Base-by-base conservation (phyloP, 768 basidiomycete genomes). In the Neoboletus magnificus region DNA sequence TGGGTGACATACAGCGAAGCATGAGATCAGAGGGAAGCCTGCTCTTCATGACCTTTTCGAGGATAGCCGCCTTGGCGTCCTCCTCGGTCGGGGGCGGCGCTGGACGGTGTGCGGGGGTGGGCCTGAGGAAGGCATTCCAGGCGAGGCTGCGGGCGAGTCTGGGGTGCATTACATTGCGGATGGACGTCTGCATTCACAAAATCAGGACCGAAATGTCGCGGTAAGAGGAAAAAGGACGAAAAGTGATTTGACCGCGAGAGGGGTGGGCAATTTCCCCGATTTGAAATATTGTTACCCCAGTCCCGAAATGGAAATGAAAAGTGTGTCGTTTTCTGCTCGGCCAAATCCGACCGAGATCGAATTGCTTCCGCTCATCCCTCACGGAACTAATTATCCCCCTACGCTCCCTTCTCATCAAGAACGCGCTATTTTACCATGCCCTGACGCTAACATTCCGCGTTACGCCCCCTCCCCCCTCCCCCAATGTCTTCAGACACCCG, bases 1-100 rank as follows among this genome's bases (percentile, higher is more conserved):
- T 51, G 52, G 59, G 49, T 41, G 50, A 82, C 91, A 76, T 68
- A 94, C 94, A 96, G 63, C 93, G 84, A 56, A 97, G 76, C 84
- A 91, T 90, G 58, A 95, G 84, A 64, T 96, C 93, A 33, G 91
- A 83, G 23, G 92, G 90, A 64, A 93, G 88, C 50, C 91, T 82
- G 53, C 89, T 87, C 69, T 91, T 91, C 82, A 92, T 86, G 56
- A 89, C 86, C 61, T 88, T 91, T 65, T 92, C 91, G 47, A 93
- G 74, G 57, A 93, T 86, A 48, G 86, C 85, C 29, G 80, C 81
- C 64, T 86, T 85, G 1, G 86, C 81, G 33, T 91, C 88, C 71
- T 93, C 89, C 64, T 87, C 82, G 45, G 65, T 73, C 54, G 76
- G 74, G 32, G 77, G 65, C 18, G 67, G 35, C 3, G 36, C 7